Evolutionary conservation across 352 stramenopile genomes (phyloP).

Genomic region (Aphanomyces astaci): DNA sequence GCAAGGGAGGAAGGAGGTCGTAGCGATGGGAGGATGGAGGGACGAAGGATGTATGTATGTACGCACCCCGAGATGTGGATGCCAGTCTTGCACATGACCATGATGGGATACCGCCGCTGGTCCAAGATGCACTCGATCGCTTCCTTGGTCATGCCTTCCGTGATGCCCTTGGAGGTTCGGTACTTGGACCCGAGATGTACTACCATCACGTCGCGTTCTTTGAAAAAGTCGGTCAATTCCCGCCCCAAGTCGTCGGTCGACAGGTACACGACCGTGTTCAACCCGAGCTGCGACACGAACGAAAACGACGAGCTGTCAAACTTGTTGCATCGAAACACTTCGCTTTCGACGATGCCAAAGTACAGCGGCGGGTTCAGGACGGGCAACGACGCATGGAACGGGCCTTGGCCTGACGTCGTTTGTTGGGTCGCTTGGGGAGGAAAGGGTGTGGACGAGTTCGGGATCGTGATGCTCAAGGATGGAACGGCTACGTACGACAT

Average conservation of each 20-base stretch:
- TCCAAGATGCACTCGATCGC: constrained; percentile 79
- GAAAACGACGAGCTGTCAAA: constrained; percentile 78
- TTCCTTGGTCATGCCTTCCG: constrained; percentile 79
- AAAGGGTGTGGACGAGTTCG: constrained; percentile 1
- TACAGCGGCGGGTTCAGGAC: constrained; percentile 77
- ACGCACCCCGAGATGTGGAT: constrained; percentile 33
- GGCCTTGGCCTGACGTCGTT: too few species aligned
- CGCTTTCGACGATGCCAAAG: constrained; percentile 83
- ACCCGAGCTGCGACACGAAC: constrained; percentile 66
- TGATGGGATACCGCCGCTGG: constrained; percentile 62
- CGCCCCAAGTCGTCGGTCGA: constrained; percentile 76
- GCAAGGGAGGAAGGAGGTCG: constrained; percentile 31
- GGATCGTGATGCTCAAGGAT: constrained; percentile 17
- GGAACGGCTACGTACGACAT: background rate
- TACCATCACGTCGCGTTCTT: constrained; percentile 71
- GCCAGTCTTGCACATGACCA: constrained; percentile 76
- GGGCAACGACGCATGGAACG: constrained; percentile 49
- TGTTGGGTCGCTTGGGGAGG: constrained; percentile 20
- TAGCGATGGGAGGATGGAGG: too few species aligned
- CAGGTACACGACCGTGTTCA: constrained; percentile 81
- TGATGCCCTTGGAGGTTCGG: constrained; percentile 59
- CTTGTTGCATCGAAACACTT: constrained; percentile 81
- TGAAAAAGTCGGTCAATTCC: constrained; percentile 71
- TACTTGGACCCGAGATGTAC: constrained; percentile 80
- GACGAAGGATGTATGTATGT: too few species aligned